Percentiles rank a stretch among this genome's conserved stretches.
These are phyloP conservation scores for Starmerella scarabaei DNA, from an alignment of 805 yeast species.

Conservation along the genomic window DNA sequence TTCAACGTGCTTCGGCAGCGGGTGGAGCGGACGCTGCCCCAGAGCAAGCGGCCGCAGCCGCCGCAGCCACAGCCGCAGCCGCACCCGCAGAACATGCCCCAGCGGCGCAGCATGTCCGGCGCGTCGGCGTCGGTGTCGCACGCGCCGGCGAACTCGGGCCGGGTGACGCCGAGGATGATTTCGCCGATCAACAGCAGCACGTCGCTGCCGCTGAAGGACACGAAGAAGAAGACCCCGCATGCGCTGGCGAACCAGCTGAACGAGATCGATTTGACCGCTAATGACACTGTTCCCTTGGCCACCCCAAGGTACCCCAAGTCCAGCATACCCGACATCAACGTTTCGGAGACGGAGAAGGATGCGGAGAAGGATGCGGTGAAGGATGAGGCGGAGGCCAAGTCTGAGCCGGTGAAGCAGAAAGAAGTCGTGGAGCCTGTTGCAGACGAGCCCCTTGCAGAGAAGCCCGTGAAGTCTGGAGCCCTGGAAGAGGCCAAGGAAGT, in stretches of 20 bases:
- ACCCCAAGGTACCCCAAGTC: too few relatives aligned
- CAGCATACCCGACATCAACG: too few relatives aligned
- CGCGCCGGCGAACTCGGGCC: conserved; percentile 16
- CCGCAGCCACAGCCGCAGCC: conserved; percentile 3
- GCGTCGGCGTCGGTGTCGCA: conserved; percentile 12
- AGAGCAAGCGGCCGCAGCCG: conserved; percentile 2
- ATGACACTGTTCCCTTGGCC: neutral
- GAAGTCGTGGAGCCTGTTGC: neutral
- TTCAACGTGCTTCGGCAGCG: conserved; percentile 44
- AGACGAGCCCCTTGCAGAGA: neutral
- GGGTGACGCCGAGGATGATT: conserved; percentile 16
- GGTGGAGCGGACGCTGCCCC: conserved; percentile 24
- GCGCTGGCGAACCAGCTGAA: conserved; percentile 6
- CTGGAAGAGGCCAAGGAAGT: neutral
- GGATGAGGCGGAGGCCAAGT: neutral
- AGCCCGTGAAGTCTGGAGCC: neutral
- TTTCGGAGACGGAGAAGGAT: neutral
- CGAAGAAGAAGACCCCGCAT: neutral
- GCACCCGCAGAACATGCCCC: conserved; percentile 1
- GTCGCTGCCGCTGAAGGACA: conserved; percentile 5
- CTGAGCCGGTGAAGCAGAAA: neutral
- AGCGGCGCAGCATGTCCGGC: conserved; percentile 8
- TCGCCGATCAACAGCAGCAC: conserved; percentile 15
- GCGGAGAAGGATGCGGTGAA: neutral
- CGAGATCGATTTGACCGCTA: conserved; percentile 11